These are phyloP conservation scores for Neonectria faginata DNA, from an alignment of 2,329 filamentous ascomycete species.

Conservation along the genomic window DNA sequence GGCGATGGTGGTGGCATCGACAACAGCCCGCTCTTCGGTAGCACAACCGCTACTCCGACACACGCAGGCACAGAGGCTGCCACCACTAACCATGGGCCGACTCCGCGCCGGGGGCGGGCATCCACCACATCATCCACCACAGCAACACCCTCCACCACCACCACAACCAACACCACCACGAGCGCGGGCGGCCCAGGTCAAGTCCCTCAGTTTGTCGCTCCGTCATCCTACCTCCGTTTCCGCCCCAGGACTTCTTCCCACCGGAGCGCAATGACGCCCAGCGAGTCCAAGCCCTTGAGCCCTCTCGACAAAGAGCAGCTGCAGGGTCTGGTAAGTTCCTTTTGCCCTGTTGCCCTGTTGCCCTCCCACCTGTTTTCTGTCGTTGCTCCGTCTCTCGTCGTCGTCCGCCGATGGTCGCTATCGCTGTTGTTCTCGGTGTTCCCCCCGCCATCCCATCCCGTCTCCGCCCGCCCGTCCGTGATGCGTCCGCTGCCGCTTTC, in stretches of 20 bases:
- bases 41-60: neutral
- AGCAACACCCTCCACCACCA: conserved; percentile 37
- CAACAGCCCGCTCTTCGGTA: neutral
- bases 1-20: conserved; percentile 6
- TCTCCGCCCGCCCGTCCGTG: conserved; percentile 36
- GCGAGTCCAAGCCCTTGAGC: conserved; percentile 61
- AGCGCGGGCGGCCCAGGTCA: conserved; percentile 40
- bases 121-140: conserved; percentile 36
- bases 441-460: conserved; percentile 22
- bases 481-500: conserved; percentile 24
- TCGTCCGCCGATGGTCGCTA: conserved; percentile 5
- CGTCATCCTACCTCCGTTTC: conserved; percentile 68
- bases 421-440: conserved; percentile 10
- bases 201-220: conserved; percentile 69
- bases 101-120: conserved; percentile 26
- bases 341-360: conserved; percentile 23
- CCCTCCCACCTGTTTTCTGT: conserved; percentile 20
- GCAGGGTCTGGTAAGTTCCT: conserved; percentile 76
- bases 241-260: conserved; percentile 52
- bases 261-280: conserved; percentile 51
- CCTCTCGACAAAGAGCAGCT: conserved; percentile 81
- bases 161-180: conserved; percentile 9
- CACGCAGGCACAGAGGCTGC: neutral
- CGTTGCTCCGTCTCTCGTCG: conserved; percentile 1
- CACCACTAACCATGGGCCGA: conserved; percentile 8